These are phyloP conservation scores for Xenoacremonium recifei DNA, from an alignment of 2,329 filamentous ascomycete genomes.

Conservation along the genomic window DNA sequence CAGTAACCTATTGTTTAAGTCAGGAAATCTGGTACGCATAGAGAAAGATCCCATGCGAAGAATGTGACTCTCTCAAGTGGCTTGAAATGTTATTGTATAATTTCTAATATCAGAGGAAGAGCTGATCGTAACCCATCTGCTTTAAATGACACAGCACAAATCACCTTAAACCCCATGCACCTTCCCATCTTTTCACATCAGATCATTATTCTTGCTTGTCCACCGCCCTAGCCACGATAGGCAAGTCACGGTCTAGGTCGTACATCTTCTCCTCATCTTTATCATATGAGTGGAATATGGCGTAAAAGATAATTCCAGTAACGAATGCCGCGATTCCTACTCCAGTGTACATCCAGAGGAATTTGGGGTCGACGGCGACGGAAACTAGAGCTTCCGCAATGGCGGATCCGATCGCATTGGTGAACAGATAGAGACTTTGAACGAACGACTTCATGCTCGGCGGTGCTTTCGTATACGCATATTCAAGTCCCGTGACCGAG, in stretches of 20 bases:
- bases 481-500: slow-evolving; percentile 68
- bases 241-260: slow-evolving; percentile 35
- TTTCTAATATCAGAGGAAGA: no score
- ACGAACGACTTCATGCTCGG: slow-evolving; percentile 65
- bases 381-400: slow-evolving; percentile 62
- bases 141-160: no score
- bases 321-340: slow-evolving; percentile 48
- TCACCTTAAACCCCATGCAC: no score
- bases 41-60: no score
- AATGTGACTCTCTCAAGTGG: no score
- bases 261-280: slow-evolving; percentile 37
- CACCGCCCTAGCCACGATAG: slow-evolving; percentile 17
- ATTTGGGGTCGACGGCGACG: slow-evolving; percentile 59
- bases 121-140: no score
- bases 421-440: slow-evolving; percentile 58
- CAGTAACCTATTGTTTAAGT: no score
- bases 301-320: slow-evolving; percentile 53
- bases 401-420: slow-evolving; percentile 56
- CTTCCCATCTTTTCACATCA: background rate
- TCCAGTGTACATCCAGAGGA: slow-evolving; percentile 65
- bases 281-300: slow-evolving; percentile 38
- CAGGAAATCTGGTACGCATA: no score
- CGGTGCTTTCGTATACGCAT: slow-evolving; percentile 72
- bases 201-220: slow-evolving; percentile 12
- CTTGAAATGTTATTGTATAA: no score